Evolutionary conservation across 1,139 yeast species (phyloP), one percentile per base, ranked within the genome.

Genomic region (Pichia sp.): DNA sequence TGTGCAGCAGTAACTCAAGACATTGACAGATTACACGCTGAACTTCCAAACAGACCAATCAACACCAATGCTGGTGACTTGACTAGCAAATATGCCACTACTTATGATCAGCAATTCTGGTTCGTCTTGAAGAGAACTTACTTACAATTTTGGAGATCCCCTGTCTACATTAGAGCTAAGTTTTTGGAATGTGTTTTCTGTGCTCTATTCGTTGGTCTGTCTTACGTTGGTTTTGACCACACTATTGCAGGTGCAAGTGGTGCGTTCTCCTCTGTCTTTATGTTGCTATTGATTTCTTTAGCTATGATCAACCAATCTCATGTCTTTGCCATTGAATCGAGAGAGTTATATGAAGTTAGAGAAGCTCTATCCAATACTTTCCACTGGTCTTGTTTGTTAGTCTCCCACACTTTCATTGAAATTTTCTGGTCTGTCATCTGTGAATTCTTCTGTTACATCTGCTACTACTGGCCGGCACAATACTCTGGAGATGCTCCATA

Each of bases 351-450:
- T 49, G 83, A 77, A 56, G 75, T 72, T 13, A 66, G 85, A 55
- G 86, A 77, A 52, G 69, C 74, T 33, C 67, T 72, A 42, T 74
- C 82, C 9, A 76, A 75, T 49, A 76, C 81, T 41, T 77, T 73
- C 62, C 81, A 76, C 47, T 77, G 83, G 80, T 64, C 77, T 9
- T 58, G 73, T 27, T 56, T 77, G 53, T 58, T 77, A 25, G 33
- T 74, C 11, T 58, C 75, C 3, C 80, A 76, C 49, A 63, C 64
- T 38, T 34, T 75, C 29, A 63, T 63, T 41, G 84, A 77, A 53
- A 46, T 74, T 16, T 81, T 81, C 4, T 77, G 74, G 59, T 67
- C 74, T 35, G 45, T 77, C 14, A 48, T 74, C 22, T 66, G 70
- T 41, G 64, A 74, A 16, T 66, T 79, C 2, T 39, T 76, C 22